These are phyloP conservation scores for Globisporangium viniferum DNA, from an alignment of 352 stramenopile genomes.

Conservation along the genomic window DNA sequence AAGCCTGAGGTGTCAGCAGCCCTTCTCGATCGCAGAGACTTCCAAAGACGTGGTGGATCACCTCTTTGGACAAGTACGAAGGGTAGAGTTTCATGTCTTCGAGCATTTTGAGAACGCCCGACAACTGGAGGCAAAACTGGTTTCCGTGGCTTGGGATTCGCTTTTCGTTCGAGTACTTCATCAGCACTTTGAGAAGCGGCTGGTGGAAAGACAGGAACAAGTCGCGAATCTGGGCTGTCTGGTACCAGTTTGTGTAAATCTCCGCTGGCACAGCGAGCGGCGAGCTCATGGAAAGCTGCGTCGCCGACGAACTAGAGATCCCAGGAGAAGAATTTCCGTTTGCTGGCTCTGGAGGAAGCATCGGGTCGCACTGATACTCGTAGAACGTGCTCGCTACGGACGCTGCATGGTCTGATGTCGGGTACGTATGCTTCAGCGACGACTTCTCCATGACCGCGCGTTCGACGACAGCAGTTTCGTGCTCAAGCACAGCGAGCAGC, in stretches of 20 bases:
- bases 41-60: slow-evolving; percentile 48
- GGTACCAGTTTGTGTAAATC: slow-evolving; percentile 48
- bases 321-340: background rate
- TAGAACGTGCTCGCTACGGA: slow-evolving; percentile 33
- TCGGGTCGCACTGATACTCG: slow-evolving; percentile 63
- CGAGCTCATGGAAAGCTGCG: background rate
- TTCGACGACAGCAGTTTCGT: slow-evolving; percentile 76
- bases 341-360: slow-evolving; percentile 38
- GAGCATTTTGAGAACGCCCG: slow-evolving; percentile 45
- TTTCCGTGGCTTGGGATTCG: slow-evolving; percentile 33
- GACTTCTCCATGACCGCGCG: slow-evolving; percentile 76
- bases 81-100: slow-evolving; percentile 64
- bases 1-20: slow-evolving; percentile 37
- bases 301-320: background rate
- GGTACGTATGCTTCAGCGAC: slow-evolving; percentile 70
- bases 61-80: slow-evolving; percentile 42
- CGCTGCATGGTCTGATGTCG: slow-evolving; percentile 24
- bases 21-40: slow-evolving; percentile 31
- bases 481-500: slow-evolving; percentile 66
- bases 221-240: slow-evolving; percentile 53
- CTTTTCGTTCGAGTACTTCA: slow-evolving; percentile 53
- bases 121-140: slow-evolving; percentile 41
- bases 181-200: slow-evolving; percentile 48
- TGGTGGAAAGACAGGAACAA: slow-evolving; percentile 54
- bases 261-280: slow-evolving; percentile 8